These are phyloP conservation scores for Tolypocladium sp. DNA, from an alignment of 2,329 filamentous ascomycete species.

Conservation along the genomic window DNA sequence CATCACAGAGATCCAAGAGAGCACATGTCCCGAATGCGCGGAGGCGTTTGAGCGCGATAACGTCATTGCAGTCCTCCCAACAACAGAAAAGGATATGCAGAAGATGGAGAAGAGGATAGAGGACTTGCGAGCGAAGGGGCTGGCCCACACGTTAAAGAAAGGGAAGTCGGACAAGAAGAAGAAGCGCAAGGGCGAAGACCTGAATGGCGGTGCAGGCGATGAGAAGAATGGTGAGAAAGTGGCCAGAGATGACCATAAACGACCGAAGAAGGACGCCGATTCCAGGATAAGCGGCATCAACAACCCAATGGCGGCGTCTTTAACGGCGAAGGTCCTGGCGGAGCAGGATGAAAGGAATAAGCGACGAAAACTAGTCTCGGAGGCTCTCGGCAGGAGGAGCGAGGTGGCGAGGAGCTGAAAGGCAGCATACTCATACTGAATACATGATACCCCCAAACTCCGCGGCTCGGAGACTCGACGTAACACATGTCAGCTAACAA, in stretches of 20 bases:
- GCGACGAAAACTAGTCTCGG: conserved; percentile 55
- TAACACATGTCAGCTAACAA: neutral
- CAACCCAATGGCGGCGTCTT: conserved; percentile 72
- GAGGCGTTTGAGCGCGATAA: conserved; percentile 64
- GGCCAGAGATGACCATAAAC: conserved; percentile 10
- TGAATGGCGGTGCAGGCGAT: conserved; percentile 18
- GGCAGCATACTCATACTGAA: neutral
- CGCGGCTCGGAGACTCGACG: neutral
- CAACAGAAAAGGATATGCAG: conserved; percentile 59
- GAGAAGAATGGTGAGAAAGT: conserved; percentile 43
- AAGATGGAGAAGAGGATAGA: conserved; percentile 57
- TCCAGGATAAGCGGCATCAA: conserved; percentile 60
- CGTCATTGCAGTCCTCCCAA: conserved; percentile 73
- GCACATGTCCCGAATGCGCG: conserved; percentile 62
- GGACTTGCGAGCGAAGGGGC: conserved; percentile 58
- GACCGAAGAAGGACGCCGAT: conserved; percentile 20
- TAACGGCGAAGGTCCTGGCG: conserved; percentile 78
- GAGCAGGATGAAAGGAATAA: conserved; percentile 82
- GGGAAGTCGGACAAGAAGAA: conserved; percentile 56
- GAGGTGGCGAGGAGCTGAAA: conserved; percentile 2
- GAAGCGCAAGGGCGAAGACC: conserved; percentile 49
- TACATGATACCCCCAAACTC: neutral
- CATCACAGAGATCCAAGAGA: conserved; percentile 67
- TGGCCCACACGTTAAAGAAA: conserved; percentile 87
- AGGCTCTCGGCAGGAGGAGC: conserved; percentile 1